These are phyloP conservation scores for Candida tetrigidarum DNA, from an alignment of 1,139 yeast species.

Conservation along the genomic window DNA sequence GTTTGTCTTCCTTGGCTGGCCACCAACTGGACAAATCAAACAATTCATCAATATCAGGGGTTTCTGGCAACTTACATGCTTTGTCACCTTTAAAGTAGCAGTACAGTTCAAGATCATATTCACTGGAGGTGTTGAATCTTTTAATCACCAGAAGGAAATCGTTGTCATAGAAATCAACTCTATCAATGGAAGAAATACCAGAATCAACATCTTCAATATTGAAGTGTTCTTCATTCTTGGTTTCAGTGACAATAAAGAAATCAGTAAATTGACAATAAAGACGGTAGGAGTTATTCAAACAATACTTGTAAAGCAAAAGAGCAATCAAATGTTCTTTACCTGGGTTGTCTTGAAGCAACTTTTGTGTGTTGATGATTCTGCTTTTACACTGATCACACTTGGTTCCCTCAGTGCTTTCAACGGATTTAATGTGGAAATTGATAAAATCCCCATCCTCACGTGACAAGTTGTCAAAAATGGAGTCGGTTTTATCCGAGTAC, in stretches of 20 bases:
- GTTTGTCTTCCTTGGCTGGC: conserved; percentile 33
- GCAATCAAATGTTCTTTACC: conserved; percentile 40
- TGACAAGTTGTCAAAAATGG: conserved; percentile 29
- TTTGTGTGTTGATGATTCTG: conserved; percentile 34
- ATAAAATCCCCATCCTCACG: conserved; percentile 35
- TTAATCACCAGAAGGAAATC: conserved; percentile 43
- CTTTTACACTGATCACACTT: conserved; percentile 41
- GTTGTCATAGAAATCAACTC: conserved; percentile 42
- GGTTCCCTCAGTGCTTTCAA: conserved; percentile 31
- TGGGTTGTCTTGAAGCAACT: conserved; percentile 33
- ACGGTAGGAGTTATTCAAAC: conserved; percentile 29
- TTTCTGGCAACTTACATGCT: conserved; percentile 35
- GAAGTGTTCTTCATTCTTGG: conserved; percentile 22
- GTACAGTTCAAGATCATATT: conserved; percentile 38
- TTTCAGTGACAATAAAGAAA: conserved; percentile 43
- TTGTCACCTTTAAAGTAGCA: conserved; percentile 30
- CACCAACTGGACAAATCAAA: conserved; percentile 33
- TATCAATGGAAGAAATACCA: conserved; percentile 24
- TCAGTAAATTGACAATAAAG: conserved; percentile 38
- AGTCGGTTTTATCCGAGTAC: conserved; percentile 26
- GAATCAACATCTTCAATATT: conserved; percentile 23
- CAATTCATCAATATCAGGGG: conserved; percentile 30
- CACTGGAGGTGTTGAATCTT: conserved; percentile 40
- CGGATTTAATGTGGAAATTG: conserved; percentile 27
- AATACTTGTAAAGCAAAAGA: conserved; percentile 39